Conservation (phyloP, 495 filamentous ascomycete genomes). For the Peziza echinospora region DNA sequence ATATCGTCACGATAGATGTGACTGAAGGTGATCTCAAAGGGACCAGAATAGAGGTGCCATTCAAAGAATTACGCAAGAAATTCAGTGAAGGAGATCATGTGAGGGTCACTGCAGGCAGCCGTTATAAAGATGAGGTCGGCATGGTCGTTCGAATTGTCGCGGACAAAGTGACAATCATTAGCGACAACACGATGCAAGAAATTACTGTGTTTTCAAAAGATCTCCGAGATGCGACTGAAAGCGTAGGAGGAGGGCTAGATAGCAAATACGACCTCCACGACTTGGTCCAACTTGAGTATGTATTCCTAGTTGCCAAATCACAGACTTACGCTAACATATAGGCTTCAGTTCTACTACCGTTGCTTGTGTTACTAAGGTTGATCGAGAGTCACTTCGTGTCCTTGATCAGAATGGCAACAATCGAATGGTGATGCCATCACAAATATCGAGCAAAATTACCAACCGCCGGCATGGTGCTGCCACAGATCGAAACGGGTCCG, state of each 20-base stretch:
- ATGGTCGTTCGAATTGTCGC: slow-evolving; percentile 87
- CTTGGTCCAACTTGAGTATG: slow-evolving; percentile 78
- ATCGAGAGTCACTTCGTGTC: slow-evolving; percentile 73
- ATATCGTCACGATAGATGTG: slow-evolving; percentile 82
- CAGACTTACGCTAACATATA: slow-evolving; percentile 19
- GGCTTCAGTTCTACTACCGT: slow-evolving; percentile 59
- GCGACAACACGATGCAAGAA: slow-evolving; percentile 74
- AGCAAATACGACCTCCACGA: slow-evolving; percentile 82
- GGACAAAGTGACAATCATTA: slow-evolving; percentile 76
- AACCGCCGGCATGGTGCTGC: slow-evolving; percentile 64
- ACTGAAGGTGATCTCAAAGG: slow-evolving; percentile 62
- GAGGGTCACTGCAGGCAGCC: slow-evolving; percentile 90
- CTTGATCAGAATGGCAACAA: slow-evolving; percentile 74
- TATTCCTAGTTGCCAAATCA: slow-evolving; percentile 3
- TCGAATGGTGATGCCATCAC: slow-evolving; percentile 65
- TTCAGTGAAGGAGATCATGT: slow-evolving; percentile 93
- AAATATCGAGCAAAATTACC: slow-evolving; percentile 69
- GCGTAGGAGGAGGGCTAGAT: slow-evolving; percentile 53
- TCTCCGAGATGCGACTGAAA: slow-evolving; percentile 74
- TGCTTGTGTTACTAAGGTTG: slow-evolving; percentile 81
- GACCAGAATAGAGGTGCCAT: slow-evolving; percentile 74
- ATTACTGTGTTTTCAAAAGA: slow-evolving; percentile 98
- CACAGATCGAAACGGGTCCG: slow-evolving; percentile 79
- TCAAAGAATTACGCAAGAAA: slow-evolving; percentile 77
- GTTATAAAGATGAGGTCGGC: slow-evolving; percentile 79